Percentiles rank a stretch among this genome's conserved stretches.
Evolutionary conservation across 176 grass and related monocot genomes (phyloP).

Genomic region (Eleusine indica): DNA sequence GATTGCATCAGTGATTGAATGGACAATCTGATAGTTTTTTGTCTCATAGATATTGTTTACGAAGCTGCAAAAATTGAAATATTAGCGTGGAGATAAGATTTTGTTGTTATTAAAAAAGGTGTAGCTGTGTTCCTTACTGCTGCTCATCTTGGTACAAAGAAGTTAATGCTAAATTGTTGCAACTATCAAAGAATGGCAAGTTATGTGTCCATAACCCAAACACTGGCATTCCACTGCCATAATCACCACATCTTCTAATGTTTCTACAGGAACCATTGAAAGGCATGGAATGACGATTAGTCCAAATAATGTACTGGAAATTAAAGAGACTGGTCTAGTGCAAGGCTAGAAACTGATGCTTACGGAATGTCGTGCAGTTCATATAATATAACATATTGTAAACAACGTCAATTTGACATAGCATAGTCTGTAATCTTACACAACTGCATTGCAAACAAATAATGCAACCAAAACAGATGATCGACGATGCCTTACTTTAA

Average conservation of each 20-base stretch:
- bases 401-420: background rate
- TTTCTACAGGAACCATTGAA: background rate
- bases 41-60: no score
- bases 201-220: background rate
- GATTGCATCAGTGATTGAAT: no score
- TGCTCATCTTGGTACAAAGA: background rate
- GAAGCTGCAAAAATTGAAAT: background rate
- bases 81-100: no score
- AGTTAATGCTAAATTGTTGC: conserved; percentile 1
- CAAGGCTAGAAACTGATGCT: background rate
- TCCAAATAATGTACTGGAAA: background rate
- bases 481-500: background rate
- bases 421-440: background rate
- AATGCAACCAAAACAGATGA: background rate
- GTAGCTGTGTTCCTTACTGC: background rate
- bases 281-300: background rate
- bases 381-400: background rate
- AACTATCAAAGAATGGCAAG: background rate
- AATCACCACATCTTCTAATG: background rate
- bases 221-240: background rate
- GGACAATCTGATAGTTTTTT: no score
- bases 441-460: background rate
- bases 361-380: no score
- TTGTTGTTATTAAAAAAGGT: background rate
- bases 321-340: background rate